Evolutionary conservation across 2,329 filamentous ascomycete species (phyloP).

Genomic region (Sporothrix curviconia): DNA sequence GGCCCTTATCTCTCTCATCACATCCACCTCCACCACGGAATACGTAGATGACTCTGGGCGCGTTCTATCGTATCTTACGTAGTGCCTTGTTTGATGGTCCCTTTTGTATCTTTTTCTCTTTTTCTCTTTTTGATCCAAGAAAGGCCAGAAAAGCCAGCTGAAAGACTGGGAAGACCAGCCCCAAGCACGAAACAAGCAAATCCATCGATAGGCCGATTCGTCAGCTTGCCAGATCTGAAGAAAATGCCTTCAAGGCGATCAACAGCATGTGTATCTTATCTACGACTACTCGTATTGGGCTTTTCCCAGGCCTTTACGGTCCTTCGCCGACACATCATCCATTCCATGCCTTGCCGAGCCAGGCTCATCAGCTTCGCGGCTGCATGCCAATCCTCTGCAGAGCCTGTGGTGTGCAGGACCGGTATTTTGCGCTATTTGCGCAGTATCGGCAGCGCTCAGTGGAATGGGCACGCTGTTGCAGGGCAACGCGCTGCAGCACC

Average conservation of each 20-base stretch:
- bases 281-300: background rate
- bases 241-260: background rate
- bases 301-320: background rate
- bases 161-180: background rate
- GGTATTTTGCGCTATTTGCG: background rate
- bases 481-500: background rate
- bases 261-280: background rate
- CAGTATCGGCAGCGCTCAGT: background rate
- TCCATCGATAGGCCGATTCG: too few relatives aligned
- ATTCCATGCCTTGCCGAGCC: conserved; percentile 1
- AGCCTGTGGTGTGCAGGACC: background rate
- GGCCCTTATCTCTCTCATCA: too few relatives aligned
- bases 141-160: background rate
- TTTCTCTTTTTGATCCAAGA: background rate
- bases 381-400: background rate
- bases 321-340: background rate
- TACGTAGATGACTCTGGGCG: too few relatives aligned
- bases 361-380: background rate
- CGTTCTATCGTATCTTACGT: too few relatives aligned
- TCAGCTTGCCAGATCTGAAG: background rate
- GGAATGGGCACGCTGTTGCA: conserved; percentile 2
- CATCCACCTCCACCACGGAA: too few relatives aligned
- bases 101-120: too few relatives aligned
- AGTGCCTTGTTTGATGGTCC: too few relatives aligned
- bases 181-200: background rate